Base-by-base conservation (phyloP, 495 filamentous ascomycete species). In the Xylaria venustula region DNA sequence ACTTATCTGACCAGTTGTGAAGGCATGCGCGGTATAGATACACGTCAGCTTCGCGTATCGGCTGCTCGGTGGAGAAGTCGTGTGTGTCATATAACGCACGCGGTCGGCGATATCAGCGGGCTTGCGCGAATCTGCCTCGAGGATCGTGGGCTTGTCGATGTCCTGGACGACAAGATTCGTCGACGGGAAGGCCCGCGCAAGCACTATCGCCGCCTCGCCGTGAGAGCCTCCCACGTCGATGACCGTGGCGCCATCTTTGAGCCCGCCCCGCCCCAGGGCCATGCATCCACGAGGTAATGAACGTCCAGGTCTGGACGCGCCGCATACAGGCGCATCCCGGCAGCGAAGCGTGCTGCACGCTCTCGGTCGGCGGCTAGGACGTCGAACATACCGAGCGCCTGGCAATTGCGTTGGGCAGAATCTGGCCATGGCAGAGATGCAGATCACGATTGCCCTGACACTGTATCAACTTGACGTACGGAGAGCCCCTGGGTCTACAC, bases 41-140 rank as follows among this genome's bases (percentile, higher is more conserved):
- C 1, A 75, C 68, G 34, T 60, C 34, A 23, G 61, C 55, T 30
- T 46, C 36, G 30, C 40, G 41, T 46, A 58, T 37, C n/a, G 59
- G 78, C 71, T 83, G 81, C 52, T 64, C 64, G n/a, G 68, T 65
- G 62, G 77, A 75, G 64, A 81, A 78, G 64, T 81, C 77, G 58
- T 83, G 75, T 83, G 75, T 5, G 63, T 61, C 56, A 65, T 59
- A 63, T 75, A 77, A 25, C 30, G 54, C 14, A 83, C 71, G 12
- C 70, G 25, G 46, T 60, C 60, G 11, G 61, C 60, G 2, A 81
- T 34, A 4, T 75, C 75, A 4, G 55, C 63, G 1, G 75, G 66
- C 14, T 65, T 37, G 28, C 66, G 46, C 11, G 70, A 1, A 62
- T 75, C 20, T 66, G 63, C 25, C 45, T 42, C 4, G 74, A 61